Percentiles rank a stretch among this genome's conserved stretches.
These are phyloP conservation scores for Neoboletus subvelutipes DNA, from an alignment of 768 basidiomycete species.

Conservation along the genomic window DNA sequence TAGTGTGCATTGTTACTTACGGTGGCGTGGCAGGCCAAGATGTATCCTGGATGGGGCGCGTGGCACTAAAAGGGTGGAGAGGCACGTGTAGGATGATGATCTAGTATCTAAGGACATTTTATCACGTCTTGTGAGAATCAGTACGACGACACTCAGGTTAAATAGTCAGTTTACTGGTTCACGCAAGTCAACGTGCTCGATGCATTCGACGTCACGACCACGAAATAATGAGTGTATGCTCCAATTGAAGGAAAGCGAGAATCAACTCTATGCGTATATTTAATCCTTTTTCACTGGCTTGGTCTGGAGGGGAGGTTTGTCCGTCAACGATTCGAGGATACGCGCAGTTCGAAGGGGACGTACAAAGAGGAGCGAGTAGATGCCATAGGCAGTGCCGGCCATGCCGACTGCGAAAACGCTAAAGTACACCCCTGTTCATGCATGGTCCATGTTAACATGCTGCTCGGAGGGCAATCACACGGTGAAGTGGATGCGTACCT, in stretches of 20 bases:
- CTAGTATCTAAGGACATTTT: neutral
- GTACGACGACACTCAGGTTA: neutral
- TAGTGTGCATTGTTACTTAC: constrained; percentile 2
- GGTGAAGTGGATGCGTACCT: constrained; percentile 38
- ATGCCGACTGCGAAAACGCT: constrained; percentile 55
- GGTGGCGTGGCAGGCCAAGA: constrained; percentile 57
- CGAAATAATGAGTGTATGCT: constrained; percentile 7
- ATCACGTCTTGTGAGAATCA: neutral
- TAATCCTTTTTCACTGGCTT: constrained; percentile 31
- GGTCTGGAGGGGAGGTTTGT: constrained; percentile 14
- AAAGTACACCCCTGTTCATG: constrained; percentile 56
- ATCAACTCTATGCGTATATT: constrained; percentile 19
- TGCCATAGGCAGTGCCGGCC: constrained; percentile 49
- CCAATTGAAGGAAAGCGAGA: constrained; percentile 12
- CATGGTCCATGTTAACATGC: neutral
- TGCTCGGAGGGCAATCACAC: accelerated
- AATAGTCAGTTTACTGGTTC: neutral
- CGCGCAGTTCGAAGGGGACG: constrained; percentile 5
- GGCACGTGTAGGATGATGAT: neutral
- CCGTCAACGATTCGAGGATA: neutral
- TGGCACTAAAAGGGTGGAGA: constrained; percentile 51
- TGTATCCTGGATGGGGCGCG: constrained; percentile 92
- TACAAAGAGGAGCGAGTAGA: constrained; percentile 48
- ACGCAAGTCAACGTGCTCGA: neutral
- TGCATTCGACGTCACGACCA: constrained; percentile 2